These are phyloP conservation scores for Blastocystis sp. DNA, from an alignment of 352 stramenopile species.

Conservation along the genomic window DNA sequence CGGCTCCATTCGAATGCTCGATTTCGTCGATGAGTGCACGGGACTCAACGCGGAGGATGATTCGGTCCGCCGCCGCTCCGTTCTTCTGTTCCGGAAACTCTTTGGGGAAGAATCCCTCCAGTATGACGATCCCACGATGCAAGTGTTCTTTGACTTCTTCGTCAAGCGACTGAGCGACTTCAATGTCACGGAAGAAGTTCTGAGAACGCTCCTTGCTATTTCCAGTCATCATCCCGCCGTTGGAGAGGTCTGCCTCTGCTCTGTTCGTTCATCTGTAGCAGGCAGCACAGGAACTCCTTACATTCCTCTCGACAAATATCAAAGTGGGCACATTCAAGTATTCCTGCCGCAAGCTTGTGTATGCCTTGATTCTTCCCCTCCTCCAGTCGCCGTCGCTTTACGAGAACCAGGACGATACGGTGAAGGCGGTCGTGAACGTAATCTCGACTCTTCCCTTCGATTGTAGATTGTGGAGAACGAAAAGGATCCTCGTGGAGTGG, in stretches of 20 bases:
- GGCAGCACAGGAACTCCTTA: neutral
- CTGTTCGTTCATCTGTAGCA: neutral
- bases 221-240: neutral
- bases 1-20: neutral
- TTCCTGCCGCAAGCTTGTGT: conserved; percentile 25
- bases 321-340: conserved; percentile 45
- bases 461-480: conserved; percentile 50
- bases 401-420: neutral
- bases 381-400: neutral
- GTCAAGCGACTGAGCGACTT: conserved; percentile 35
- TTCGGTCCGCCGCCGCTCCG: neutral
- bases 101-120: neutral
- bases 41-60: conserved; percentile 46
- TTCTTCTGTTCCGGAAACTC: conserved; percentile 40
- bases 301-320: conserved; percentile 20
- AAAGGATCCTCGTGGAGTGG: conserved; percentile 54
- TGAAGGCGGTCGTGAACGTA: conserved; percentile 2
- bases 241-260: neutral
- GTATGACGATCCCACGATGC: conserved; percentile 5
- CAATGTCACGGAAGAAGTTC: conserved; percentile 15
- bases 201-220: conserved; percentile 7
- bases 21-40: conserved; percentile 45
- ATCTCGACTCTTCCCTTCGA: neutral
- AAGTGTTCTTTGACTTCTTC: conserved; percentile 64
- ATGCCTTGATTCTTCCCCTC: conserved; percentile 4